These are phyloP conservation scores for Pleurotus sapidus DNA, from an alignment of 768 basidiomycete species.

Conservation along the genomic window DNA sequence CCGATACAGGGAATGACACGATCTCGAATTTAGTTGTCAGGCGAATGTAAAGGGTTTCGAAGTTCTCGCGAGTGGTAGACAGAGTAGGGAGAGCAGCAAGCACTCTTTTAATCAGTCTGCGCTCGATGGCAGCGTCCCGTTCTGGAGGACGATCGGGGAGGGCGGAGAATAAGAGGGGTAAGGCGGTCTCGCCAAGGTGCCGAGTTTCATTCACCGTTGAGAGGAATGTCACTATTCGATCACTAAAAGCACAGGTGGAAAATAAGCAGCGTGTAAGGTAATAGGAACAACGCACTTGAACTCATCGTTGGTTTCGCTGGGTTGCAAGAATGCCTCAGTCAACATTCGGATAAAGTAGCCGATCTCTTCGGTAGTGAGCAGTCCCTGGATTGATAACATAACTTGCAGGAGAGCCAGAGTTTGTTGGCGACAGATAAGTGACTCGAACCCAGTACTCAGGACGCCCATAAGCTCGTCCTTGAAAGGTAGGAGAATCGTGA, in stretches of 20 bases:
- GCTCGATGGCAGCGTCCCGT: conserved; percentile 47
- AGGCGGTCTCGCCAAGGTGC: conserved; percentile 68
- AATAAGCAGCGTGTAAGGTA: neutral
- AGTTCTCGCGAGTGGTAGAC: conserved; percentile 74
- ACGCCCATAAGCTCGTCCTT: conserved; percentile 78
- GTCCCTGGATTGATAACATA: conserved; percentile 58
- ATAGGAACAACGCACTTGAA: conserved; percentile 37
- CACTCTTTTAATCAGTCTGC: conserved; percentile 64
- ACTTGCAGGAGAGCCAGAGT: conserved; percentile 66
- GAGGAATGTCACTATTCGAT: conserved; percentile 60
- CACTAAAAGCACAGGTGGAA: conserved; percentile 33
- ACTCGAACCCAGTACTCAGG: conserved; percentile 56
- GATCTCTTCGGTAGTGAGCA: conserved; percentile 72
- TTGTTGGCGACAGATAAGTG: conserved; percentile 45
- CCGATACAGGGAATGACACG: conserved; percentile 40
- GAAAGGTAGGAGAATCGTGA: conserved; percentile 49
- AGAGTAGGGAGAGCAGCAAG: conserved; percentile 69
- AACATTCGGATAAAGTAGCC: conserved; percentile 76
- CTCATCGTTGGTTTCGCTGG: conserved; percentile 51
- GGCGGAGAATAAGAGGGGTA: conserved; percentile 75
- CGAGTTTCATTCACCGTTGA: conserved; percentile 60
- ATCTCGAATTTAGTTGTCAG: conserved; percentile 75
- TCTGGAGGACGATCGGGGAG: conserved; percentile 69
- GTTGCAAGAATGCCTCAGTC: conserved; percentile 62
- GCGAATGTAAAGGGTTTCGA: conserved; percentile 78